Conservation (phyloP, 805 yeast species). For the Candida tammaniensis region DNA sequence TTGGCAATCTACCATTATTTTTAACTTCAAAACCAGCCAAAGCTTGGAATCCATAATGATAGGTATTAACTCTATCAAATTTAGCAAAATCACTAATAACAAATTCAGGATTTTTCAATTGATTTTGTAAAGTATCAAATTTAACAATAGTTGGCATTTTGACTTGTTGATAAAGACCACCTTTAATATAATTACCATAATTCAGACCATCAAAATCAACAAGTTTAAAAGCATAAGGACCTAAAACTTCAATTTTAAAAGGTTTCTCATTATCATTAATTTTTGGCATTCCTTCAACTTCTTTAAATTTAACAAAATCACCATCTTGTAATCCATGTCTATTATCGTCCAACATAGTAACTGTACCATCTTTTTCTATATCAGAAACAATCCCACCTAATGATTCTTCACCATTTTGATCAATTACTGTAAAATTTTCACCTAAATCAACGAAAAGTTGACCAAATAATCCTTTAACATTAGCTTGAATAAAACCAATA, state of each 20-base stretch:
- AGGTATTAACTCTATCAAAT: slow-evolving; percentile 86
- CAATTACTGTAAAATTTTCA: slow-evolving; percentile 70
- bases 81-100: slow-evolving; percentile 87
- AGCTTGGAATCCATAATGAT: slow-evolving; percentile 91
- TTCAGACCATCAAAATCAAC: slow-evolving; percentile 37
- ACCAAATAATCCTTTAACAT: slow-evolving; percentile 85
- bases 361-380: slow-evolving; percentile 83
- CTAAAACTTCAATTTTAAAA: slow-evolving; percentile 77
- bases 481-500: slow-evolving; percentile 80
- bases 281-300: slow-evolving; percentile 74
- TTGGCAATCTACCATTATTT: slow-evolving; percentile 68
- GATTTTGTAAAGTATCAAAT: slow-evolving; percentile 64
- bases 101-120: slow-evolving; percentile 74
- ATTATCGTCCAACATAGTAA: slow-evolving; percentile 87
- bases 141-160: slow-evolving; percentile 68
- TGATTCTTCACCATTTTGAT: slow-evolving; percentile 93
- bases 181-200: slow-evolving; percentile 67
- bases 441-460: slow-evolving; percentile 90
- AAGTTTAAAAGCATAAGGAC: slow-evolving; percentile 91
- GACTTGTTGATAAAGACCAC: slow-evolving; percentile 91
- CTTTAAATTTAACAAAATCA: slow-evolving; percentile 80
- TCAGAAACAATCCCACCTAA: slow-evolving; percentile 82
- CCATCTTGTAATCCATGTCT: slow-evolving; percentile 96
- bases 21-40: slow-evolving; percentile 67
- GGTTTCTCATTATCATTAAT: slow-evolving; percentile 68